These are phyloP conservation scores for Anthostomella pinea DNA, from an alignment of 2,329 filamentous ascomycete species.

Conservation along the genomic window DNA sequence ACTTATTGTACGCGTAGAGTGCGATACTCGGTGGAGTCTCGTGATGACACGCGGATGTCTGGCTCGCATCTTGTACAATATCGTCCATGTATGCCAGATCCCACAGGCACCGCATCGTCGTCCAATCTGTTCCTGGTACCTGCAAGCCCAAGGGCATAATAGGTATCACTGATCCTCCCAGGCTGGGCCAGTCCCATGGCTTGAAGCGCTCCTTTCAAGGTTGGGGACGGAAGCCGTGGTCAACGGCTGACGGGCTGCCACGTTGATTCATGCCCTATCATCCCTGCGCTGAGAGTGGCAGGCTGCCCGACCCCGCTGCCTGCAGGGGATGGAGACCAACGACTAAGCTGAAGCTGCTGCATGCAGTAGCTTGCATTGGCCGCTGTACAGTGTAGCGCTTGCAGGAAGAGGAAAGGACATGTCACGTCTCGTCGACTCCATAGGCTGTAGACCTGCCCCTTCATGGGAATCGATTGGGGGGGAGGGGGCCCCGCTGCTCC, in stretches of 20 bases:
- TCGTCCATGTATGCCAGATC: not conserved
- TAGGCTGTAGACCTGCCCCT: conserved; percentile 4
- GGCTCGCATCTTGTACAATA: conserved; percentile 7
- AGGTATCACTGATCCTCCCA: too few species aligned
- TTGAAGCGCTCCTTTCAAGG: too few species aligned
- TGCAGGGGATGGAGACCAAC: too few species aligned
- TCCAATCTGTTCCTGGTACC: too few species aligned
- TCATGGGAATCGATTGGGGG: conserved; percentile 8
- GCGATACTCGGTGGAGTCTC: conserved; percentile 5
- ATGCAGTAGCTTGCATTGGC: conserved; percentile 15
- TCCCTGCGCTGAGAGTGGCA: too few species aligned
- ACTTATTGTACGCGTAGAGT: conserved; percentile 11
- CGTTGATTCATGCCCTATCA: conserved; percentile 27
- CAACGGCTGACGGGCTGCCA: conserved; percentile 24
- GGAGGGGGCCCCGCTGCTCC: conserved; percentile 12
- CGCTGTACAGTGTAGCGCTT: too few species aligned
- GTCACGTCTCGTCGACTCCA: not conserved
- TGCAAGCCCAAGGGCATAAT: too few species aligned
- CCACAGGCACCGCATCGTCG: too few species aligned
- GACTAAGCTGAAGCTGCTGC: too few species aligned
- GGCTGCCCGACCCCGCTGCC: too few species aligned
- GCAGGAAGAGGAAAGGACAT: too few species aligned
- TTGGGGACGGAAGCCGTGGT: conserved; percentile 6
- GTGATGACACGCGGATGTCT: conserved; percentile 7
- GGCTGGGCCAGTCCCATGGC: too few species aligned